Percentiles rank a stretch among this genome's conserved stretches.
These are phyloP conservation scores for Neonectria coccinea DNA, from an alignment of 2,329 filamentous ascomycete species.

Conservation along the genomic window DNA sequence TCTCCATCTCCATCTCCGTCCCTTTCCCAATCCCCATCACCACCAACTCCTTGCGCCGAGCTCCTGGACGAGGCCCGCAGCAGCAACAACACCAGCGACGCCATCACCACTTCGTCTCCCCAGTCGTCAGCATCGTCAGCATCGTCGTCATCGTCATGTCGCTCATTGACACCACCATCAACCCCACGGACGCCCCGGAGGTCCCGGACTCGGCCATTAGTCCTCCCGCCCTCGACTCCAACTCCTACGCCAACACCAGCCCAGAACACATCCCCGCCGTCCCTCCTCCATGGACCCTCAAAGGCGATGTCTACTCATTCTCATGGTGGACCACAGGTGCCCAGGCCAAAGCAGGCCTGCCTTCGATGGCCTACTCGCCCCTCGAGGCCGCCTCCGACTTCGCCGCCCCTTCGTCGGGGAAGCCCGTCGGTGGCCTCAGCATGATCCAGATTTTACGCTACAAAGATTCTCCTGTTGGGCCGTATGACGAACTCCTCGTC, in stretches of 20 bases:
- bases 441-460: conserved; percentile 66
- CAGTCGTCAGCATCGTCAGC: not conserved
- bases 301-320: conserved; percentile 58
- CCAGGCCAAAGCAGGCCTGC: conserved; percentile 48
- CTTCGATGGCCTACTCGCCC: conserved; percentile 57
- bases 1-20: not conserved
- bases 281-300: conserved; percentile 58
- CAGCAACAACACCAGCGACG: not conserved
- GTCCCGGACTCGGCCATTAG: not conserved
- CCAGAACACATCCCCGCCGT: conserved; percentile 39
- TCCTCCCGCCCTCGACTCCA: not conserved
- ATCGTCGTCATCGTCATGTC: not conserved
- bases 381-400: conserved; percentile 59
- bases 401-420: conserved; percentile 48
- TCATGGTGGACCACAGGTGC: conserved; percentile 53
- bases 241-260: not conserved
- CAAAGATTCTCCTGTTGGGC: conserved; percentile 61
- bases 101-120: not conserved
- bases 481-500: conserved; percentile 66
- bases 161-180: not conserved
- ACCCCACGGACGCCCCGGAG: conserved; percentile 4
- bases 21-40: not conserved
- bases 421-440: conserved; percentile 58
- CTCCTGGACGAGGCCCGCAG: not conserved
- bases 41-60: not conserved